These are phyloP conservation scores for Solanum gandarillasii DNA, from an alignment of 257 asterid species.

Conservation along the genomic window DNA sequence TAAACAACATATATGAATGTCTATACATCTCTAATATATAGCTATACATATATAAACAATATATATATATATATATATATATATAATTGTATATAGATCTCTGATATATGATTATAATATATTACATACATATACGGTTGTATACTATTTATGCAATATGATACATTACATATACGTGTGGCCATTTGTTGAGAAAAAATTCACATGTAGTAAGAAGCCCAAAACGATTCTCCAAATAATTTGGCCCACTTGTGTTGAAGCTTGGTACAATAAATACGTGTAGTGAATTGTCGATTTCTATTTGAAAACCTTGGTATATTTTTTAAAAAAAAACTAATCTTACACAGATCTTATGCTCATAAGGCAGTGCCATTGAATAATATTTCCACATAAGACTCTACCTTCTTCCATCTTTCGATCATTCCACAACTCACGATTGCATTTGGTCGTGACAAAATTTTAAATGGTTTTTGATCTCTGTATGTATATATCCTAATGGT, in stretches of 20 bases:
- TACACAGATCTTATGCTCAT: neutral
- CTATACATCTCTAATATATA: too few relatives aligned
- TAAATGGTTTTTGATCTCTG: neutral
- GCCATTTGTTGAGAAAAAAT: neutral
- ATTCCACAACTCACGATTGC: neutral
- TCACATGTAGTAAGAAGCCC: neutral
- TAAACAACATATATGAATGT: neutral
- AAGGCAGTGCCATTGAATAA: neutral
- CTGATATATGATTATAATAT: neutral
- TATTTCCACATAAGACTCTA: neutral
- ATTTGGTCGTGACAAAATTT: neutral
- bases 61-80: too few relatives aligned
- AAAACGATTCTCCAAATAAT: neutral
- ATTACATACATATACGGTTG: neutral
- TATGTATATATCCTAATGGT: neutral
- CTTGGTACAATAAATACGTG: neutral
- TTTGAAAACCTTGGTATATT: neutral
- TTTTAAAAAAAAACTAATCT: accelerated
- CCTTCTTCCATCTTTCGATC: neutral
- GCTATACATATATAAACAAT: neutral
- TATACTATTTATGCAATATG: neutral
- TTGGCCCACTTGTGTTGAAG: neutral
- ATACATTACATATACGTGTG: neutral
- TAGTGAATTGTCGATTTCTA: neutral
- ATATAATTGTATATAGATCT: too few relatives aligned